A percentile compares a stretch with the other conserved stretches of the same genome.
Evolutionary conservation across 257 asterid genomes (phyloP).

Genomic region (Nicotiana paniculata): DNA sequence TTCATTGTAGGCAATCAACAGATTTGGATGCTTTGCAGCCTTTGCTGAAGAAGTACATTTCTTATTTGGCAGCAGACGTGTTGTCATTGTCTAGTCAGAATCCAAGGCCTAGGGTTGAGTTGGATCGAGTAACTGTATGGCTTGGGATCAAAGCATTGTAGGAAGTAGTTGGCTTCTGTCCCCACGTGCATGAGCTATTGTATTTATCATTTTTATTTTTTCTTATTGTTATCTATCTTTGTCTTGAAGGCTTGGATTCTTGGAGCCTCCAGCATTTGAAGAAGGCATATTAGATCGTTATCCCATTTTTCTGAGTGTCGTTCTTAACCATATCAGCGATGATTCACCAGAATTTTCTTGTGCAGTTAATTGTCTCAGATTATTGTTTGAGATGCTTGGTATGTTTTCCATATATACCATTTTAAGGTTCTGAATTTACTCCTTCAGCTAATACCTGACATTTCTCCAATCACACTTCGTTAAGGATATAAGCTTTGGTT

Average conservation of each 20-base stretch:
- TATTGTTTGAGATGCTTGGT: slow-evolving; percentile 95
- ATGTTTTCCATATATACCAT: slow-evolving; percentile 23
- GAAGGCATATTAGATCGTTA: slow-evolving; percentile 93
- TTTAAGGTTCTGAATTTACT: slow-evolving; percentile 8
- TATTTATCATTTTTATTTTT: slow-evolving; percentile 8
- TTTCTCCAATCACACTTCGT: slow-evolving; percentile 13
- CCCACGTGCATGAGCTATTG: slow-evolving; percentile 16
- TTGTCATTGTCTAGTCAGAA: slow-evolving; percentile 30
- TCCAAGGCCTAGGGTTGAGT: slow-evolving; percentile 83
- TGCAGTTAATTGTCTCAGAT: slow-evolving; percentile 89
- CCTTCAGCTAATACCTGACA: neutral
- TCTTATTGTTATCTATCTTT: slow-evolving; percentile 18
- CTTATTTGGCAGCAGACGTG: slow-evolving; percentile 64
- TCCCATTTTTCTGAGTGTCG: slow-evolving; percentile 90
- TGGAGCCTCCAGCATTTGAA: slow-evolving; percentile 95
- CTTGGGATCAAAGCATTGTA: slow-evolving; percentile 98
- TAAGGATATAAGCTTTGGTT: slow-evolving; percentile 95
- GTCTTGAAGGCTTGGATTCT: slow-evolving; percentile 78
- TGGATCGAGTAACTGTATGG: slow-evolving; percentile 89
- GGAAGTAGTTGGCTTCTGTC: slow-evolving; percentile 50
- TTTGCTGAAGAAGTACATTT: slow-evolving; percentile 72
- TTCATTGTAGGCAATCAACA: slow-evolving; percentile 45
- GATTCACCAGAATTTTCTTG: slow-evolving; percentile 85
- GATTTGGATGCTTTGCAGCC: slow-evolving; percentile 89
- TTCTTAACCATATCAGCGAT: slow-evolving; percentile 87